Base-by-base conservation (phyloP, 805 yeast genomes). In the Candida cerambycidarum region DNA sequence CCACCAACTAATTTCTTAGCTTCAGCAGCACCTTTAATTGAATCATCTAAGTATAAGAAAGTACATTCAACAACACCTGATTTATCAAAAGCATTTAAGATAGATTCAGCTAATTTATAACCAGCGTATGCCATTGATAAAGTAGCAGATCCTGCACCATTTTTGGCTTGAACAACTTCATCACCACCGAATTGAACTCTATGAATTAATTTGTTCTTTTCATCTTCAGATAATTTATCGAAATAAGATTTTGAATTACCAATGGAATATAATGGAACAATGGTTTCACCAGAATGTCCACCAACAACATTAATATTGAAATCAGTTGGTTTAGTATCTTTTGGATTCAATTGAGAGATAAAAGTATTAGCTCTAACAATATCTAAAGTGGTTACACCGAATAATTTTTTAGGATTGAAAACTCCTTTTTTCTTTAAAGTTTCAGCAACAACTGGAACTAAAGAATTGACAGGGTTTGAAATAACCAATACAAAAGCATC, bases 141-240 rank as follows among this genome's bases (percentile, higher is more conserved):
- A 36, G 93, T 85, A 43, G 92, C 92, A 27, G 90, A 83, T 48
- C 93, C 93, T 44, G 85, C 82, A 63, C 93, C 92, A 55, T 81
- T 76, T 69, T 85, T 85, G 52, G 92, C 92, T 68, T 84, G 80
- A 55, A 85, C 92, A 54, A 85, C 89, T 71, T 85, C 93, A 63
- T 85, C 93, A 73, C 93, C 93, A 67, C 90, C 93, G 57, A 85
- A 89, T 72, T 90, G 97, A 54, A 90, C 90, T 69, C 98, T 81
- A 76, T 88, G 76, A 57, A 89, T 79, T 55, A 90, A 78, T 48
- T 78, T 78, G 56, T 79, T 80, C 63, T 76, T 72, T 47, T 70
- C 74, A 64, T 85, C 92, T 54, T 78, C 80, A 57, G 79, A 71
- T 64, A 71, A 68, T 50, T 67, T 68, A 38, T 60, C 57, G 53